Evolutionary conservation across 768 basidiomycete genomes (phyloP), one percentile per base, ranked within the genome.

Genomic region (Tephrocybe sp.): DNA sequence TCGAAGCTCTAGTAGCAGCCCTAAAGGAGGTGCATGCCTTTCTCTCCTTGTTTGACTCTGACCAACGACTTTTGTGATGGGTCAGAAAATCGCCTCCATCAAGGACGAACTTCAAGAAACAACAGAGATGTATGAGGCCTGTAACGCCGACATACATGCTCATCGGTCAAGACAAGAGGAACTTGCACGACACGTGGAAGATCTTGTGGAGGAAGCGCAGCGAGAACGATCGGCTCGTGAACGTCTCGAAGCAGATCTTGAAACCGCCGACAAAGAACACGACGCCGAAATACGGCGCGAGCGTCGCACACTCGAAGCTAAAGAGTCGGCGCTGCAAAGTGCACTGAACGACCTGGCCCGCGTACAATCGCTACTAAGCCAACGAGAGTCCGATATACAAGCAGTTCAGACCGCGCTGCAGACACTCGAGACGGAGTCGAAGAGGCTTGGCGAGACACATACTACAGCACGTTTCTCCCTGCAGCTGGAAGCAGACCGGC

Each of bases 401-500:
- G 78, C 82, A 0, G 80, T 97, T 2, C 90, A 97, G 61, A 68
- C 67, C 6, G 85, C 85, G 0, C 71, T 97, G n/a, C 79, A 83
- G 56, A 67, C 74, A 1, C 67, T 90, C 41, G 93, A 97, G 62
- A 73, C 76, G 24, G 91, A 94, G 66, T 83, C 85, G 20, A 86
- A 86, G 69, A 78, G 83, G 51, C 77, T 86, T 0, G 95, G 95
- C 18, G 92, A 96, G 69, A 83, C 85, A 11, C 88, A 89, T 61
- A 87, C 88, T 0, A 86, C 85, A 2, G 88, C 93, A 20, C 77
- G 84, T 38, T 91, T 93, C 72, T 90, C 90, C 0, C 71, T 98
- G 26, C 91, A 97, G 65, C 79, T 98, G 17, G 95, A 99, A 67
- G 76, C 90, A 1, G 96, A 98, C 56, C 73, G 93, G 2, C 70